Evolutionary conservation across 2,329 filamentous ascomycete species (phyloP).

Genomic region (Epicoccum nigrum): DNA sequence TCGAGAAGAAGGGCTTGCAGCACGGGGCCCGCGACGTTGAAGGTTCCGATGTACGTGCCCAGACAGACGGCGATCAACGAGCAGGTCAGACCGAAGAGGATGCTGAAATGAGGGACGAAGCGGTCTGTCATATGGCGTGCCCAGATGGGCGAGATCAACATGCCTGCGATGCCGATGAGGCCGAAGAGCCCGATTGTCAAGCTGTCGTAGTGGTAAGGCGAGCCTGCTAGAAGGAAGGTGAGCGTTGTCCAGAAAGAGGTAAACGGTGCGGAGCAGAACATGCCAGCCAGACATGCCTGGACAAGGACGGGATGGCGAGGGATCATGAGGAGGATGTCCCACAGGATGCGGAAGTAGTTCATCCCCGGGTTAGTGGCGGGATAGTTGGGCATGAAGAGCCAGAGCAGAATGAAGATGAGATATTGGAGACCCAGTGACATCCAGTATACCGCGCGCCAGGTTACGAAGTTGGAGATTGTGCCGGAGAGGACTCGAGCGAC

Average conservation of each 20-base stretch:
- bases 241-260: conserved; percentile 76
- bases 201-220: conserved; percentile 71
- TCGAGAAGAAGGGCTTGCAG: conserved; percentile 75
- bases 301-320: conserved; percentile 70
- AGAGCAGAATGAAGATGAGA: conserved; percentile 68
- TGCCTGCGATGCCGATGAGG: conserved; percentile 74
- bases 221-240: conserved; percentile 75
- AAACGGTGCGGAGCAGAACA: conserved; percentile 67
- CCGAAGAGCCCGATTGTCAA: conserved; percentile 78
- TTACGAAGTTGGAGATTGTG: conserved; percentile 73
- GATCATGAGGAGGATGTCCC: conserved; percentile 68
- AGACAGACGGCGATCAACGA: conserved; percentile 67
- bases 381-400: conserved; percentile 80
- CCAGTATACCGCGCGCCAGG: conserved; percentile 83
- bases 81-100: conserved; percentile 66
- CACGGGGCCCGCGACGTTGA: conserved; percentile 72
- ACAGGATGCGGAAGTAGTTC: conserved; percentile 70
- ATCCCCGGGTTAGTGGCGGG: conserved; percentile 73
- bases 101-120: conserved; percentile 70
- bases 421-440: conserved; percentile 74
- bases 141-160: conserved; percentile 71
- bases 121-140: conserved; percentile 72
- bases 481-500: conserved; percentile 78
- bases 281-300: conserved; percentile 71
- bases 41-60: conserved; percentile 71